phyloP scores from a whole-genome alignment of 805 yeast species.

The Wickerhamomyces hampshirensis region DNA sequence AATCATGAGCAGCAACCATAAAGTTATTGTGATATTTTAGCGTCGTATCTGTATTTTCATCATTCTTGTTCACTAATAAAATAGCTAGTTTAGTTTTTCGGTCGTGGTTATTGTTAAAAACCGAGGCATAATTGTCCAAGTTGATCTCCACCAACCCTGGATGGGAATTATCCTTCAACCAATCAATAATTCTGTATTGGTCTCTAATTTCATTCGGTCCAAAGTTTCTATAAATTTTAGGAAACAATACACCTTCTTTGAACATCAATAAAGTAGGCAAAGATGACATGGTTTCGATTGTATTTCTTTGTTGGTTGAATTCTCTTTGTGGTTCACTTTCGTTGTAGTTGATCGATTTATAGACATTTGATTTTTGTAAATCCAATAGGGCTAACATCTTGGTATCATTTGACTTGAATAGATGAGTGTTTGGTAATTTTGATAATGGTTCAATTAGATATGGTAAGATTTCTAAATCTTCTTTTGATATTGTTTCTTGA shows the following conservation, averaged over 20 bases:
- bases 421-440: slow-evolving; percentile 48
- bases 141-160: slow-evolving; percentile 54
- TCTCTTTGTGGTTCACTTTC: slow-evolving; percentile 26
- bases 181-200: slow-evolving; percentile 39
- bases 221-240: slow-evolving; percentile 53
- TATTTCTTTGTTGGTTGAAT: slow-evolving; percentile 42
- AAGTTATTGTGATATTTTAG: slow-evolving; percentile 20
- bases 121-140: not conserved
- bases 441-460: slow-evolving; percentile 58
- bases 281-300: slow-evolving; percentile 50
- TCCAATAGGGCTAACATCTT: slow-evolving; percentile 33
- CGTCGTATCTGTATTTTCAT: slow-evolving; percentile 18
- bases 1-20: slow-evolving; percentile 14
- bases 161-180: slow-evolving; percentile 39
- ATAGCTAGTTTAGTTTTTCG: slow-evolving; percentile 3
- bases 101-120: slow-evolving; percentile 11
- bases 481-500: slow-evolving; percentile 44
- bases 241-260: slow-evolving; percentile 49
- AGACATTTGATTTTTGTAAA: slow-evolving; percentile 32
- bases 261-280: slow-evolving; percentile 59
- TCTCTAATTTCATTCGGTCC: slow-evolving; percentile 62
- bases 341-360: slow-evolving; percentile 40
- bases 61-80: slow-evolving; percentile 17
- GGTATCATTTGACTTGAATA: slow-evolving; percentile 48
- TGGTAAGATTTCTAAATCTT: slow-evolving; percentile 59